Conservation (phyloP, 371 early-diverging fungal species). For the Choanephora cucurbitarum region DNA sequence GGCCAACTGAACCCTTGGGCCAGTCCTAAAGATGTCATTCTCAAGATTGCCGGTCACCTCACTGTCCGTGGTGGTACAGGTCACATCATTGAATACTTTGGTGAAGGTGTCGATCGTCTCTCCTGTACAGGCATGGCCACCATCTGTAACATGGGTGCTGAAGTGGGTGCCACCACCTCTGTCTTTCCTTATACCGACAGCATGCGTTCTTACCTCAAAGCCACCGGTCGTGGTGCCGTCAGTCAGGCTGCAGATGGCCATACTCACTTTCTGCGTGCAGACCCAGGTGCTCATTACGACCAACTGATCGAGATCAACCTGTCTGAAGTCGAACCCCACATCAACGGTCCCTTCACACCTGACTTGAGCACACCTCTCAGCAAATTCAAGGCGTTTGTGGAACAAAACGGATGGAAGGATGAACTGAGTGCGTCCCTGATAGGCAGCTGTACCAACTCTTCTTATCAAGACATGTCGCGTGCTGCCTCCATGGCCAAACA, state of each 20-base stretch:
- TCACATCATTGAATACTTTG: conserved; percentile 92
- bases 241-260: conserved; percentile 73
- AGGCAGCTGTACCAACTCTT: conserved; percentile 95
- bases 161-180: conserved; percentile 93
- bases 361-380: conserved; percentile 90
- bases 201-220: conserved; percentile 81
- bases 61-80: conserved; percentile 92
- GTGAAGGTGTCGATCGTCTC: conserved; percentile 80
- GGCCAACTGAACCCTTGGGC: conserved; percentile 90
- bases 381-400: conserved; percentile 75
- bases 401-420: conserved; percentile 86
- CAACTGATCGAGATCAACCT: conserved; percentile 91
- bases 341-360: conserved; percentile 97
- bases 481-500: conserved; percentile 85
- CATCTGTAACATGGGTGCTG: conserved; percentile 96
- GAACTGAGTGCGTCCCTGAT: conserved; percentile 88
- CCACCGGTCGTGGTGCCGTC: conserved; percentile 74
- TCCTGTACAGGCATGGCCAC: conserved; percentile 96
- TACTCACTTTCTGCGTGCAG: conserved; percentile 53
- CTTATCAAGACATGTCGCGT: conserved; percentile 95
- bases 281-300: conserved; percentile 72
- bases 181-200: conserved; percentile 82
- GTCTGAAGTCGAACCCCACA: conserved; percentile 87
- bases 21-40: conserved; percentile 89
- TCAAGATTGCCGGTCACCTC: conserved; percentile 84